Conservation (phyloP, 495 filamentous ascomycete species). For the Neurospora terricola region DNA sequence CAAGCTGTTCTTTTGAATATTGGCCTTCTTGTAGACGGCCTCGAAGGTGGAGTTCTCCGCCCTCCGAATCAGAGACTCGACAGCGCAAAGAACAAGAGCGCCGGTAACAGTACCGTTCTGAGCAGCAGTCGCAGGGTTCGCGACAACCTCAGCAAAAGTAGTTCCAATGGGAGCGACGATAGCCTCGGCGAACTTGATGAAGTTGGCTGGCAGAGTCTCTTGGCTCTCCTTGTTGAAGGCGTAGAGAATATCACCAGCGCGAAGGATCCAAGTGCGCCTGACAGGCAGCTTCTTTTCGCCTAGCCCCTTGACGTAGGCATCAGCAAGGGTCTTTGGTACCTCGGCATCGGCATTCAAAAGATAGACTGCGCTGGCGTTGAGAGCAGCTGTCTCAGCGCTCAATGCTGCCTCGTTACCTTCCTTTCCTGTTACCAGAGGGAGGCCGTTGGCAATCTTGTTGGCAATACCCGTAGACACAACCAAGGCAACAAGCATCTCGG, state of each 20-base stretch:
- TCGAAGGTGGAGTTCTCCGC: conserved; percentile 32
- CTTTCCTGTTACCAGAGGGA: conserved; percentile 57
- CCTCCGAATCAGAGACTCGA: conserved; percentile 39
- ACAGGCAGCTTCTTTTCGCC: conserved; percentile 72
- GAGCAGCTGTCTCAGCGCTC: conserved; percentile 58
- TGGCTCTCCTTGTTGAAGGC: conserved; percentile 33
- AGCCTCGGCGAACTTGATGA: conserved; percentile 47
- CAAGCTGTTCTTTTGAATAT: conserved; percentile 53
- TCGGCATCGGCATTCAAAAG: conserved; percentile 48
- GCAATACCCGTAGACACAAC: conserved; percentile 46
- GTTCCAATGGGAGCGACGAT: conserved; percentile 59
- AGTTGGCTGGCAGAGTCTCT: conserved; percentile 28
- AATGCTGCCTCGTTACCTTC: conserved; percentile 82
- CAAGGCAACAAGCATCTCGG: conserved; percentile 62
- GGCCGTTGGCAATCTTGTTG: conserved; percentile 51
- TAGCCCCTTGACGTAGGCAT: conserved; percentile 70
- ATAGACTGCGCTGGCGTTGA: conserved; percentile 50
- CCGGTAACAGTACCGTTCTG: conserved; percentile 67
- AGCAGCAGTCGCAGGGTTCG: conserved; percentile 64
- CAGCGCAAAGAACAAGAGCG: conserved; percentile 61
- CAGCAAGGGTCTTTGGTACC: conserved; percentile 51
- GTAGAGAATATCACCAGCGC: conserved; percentile 65
- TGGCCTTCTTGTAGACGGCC: conserved; percentile 43
- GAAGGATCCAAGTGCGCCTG: conserved; percentile 71
- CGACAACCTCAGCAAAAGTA: conserved; percentile 60